phyloP scores from a whole-genome alignment of 306 rosid species.

The Bauhinia variegata region DNA sequence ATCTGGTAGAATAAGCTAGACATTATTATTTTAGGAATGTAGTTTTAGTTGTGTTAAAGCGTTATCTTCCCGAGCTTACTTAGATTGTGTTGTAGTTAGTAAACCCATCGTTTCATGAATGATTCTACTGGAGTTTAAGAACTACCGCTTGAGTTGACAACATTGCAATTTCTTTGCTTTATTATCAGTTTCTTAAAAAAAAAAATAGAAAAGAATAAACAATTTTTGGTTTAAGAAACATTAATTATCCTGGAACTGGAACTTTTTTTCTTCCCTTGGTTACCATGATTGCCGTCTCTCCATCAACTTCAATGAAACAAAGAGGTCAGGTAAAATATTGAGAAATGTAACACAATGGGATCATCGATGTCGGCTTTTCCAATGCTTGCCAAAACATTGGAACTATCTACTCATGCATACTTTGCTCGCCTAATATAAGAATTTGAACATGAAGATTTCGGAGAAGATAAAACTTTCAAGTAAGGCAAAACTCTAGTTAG shows the following conservation, averaged over 20 bases:
- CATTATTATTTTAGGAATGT: constrained; percentile 18
- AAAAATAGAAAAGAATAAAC: no score
- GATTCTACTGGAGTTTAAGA: no score
- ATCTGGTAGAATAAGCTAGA: constrained; percentile 38
- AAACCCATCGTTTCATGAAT: no score
- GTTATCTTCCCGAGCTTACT: constrained; percentile 20
- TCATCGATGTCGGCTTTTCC: constrained; percentile 26
- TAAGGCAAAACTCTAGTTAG: neutral
- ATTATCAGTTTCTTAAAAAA: no score
- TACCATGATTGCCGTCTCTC: neutral
- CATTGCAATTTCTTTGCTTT: no score
- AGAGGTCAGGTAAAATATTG: neutral
- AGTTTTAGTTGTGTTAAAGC: constrained; percentile 23
- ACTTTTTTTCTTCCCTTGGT: no score
- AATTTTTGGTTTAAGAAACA: no score
- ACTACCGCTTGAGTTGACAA: no score
- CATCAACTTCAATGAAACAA: neutral
- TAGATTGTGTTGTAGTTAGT: constrained; percentile 16
- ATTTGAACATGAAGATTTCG: neutral
- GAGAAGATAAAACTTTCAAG: neutral
- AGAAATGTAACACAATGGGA: neutral
- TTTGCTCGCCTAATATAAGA: neutral
- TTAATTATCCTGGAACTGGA: no score
- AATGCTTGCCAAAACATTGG: constrained; percentile 36
- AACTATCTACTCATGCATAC: constrained; percentile 30